Conservation (phyloP, 345 rosid species). For the Hibiscus mutabilis region DNA sequence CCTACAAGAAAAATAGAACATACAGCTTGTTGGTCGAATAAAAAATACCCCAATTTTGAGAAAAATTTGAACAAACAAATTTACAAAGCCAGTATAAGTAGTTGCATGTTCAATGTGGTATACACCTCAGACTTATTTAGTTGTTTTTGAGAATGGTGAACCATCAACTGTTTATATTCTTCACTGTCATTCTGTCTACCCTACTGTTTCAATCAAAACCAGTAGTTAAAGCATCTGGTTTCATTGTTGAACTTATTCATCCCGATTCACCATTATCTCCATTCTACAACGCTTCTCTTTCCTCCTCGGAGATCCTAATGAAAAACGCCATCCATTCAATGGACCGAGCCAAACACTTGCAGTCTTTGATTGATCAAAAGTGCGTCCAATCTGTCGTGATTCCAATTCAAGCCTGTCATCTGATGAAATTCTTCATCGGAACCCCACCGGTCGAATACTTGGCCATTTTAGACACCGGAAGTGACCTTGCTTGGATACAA, state of each 20-base stretch:
- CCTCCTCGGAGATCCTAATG: slow-evolving; percentile 15
- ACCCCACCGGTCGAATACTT: slow-evolving; percentile 18
- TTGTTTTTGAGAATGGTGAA: background rate
- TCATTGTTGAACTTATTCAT: slow-evolving; percentile 26
- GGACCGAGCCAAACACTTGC: slow-evolving; percentile 21
- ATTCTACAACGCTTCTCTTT: slow-evolving; percentile 12
- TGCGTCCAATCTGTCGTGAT: slow-evolving; percentile 13
- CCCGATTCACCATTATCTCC: slow-evolving; percentile 30
- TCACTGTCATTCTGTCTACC: background rate
- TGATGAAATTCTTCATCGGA: slow-evolving; percentile 26
- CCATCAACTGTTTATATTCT: background rate
- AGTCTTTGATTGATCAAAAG: background rate
- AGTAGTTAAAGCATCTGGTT: background rate
- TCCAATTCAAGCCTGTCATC: slow-evolving; percentile 13
- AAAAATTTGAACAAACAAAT: no score
- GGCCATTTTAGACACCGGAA: slow-evolving; percentile 16
- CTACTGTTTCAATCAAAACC: background rate
- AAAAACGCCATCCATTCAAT: slow-evolving; percentile 24
- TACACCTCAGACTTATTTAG: no score
- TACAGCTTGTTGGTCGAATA: no score
- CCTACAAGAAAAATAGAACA: no score
- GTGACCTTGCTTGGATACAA: background rate
- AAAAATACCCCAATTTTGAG: no score
- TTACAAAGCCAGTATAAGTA: no score
- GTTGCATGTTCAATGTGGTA: no score